Percentiles rank a stretch among this genome's conserved stretches.
Evolutionary conservation across 768 basidiomycete genomes (phyloP).

Genomic region (Ephemerocybe angulata): DNA sequence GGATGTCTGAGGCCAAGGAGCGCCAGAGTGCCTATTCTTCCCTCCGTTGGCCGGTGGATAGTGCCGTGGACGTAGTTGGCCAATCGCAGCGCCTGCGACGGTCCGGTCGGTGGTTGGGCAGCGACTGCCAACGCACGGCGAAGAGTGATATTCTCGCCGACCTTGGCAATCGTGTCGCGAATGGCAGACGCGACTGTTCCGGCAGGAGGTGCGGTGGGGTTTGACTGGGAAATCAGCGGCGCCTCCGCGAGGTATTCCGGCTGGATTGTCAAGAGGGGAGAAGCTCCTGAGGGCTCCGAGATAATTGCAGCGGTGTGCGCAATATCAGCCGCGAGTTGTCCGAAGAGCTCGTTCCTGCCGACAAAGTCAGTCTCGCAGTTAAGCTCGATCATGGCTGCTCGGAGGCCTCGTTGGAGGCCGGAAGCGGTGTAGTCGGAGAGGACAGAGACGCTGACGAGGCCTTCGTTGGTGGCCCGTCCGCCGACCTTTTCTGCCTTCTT

Average conservation of each 20-base stretch:
- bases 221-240: constrained; percentile 53
- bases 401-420: constrained; percentile 39
- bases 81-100: constrained; percentile 38
- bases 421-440: constrained; percentile 55
- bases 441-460: constrained; percentile 73
- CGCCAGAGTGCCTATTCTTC: constrained; percentile 58
- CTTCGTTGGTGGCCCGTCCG: constrained; percentile 70
- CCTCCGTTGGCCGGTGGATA: constrained; percentile 43
- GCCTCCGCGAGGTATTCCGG: constrained; percentile 53
- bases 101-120: constrained; percentile 35
- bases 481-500: constrained; percentile 82
- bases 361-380: constrained; percentile 99
- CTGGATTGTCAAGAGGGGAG: constrained; percentile 46
- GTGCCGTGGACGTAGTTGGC: constrained; percentile 65
- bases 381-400: constrained; percentile 86
- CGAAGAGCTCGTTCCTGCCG: constrained; percentile 79
- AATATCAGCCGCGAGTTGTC: constrained; percentile 70
- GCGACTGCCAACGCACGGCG: constrained; percentile 53
- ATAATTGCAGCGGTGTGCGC: constrained; percentile 81
- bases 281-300: constrained; percentile 34
- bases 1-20: constrained; percentile 45
- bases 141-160: constrained; percentile 76
- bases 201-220: constrained; percentile 32
- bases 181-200: constrained; percentile 61
- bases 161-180: constrained; percentile 65